Conservation (phyloP, 805 yeast genomes). For the Cyberlindnera veronae region DNA sequence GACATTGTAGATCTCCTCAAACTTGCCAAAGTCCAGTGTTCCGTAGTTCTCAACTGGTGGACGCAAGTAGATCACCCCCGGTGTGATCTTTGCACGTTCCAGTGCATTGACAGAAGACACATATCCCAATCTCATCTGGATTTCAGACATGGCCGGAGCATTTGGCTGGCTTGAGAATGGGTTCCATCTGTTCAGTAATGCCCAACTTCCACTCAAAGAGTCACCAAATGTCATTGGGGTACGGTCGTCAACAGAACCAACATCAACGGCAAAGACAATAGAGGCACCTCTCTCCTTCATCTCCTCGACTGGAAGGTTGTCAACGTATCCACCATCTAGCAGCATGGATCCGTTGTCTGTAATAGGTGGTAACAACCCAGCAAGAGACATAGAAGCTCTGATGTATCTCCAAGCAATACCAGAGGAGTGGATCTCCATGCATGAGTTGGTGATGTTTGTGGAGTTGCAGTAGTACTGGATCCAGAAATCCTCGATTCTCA, state of each 20-base stretch:
- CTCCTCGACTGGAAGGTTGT: constrained; percentile 86
- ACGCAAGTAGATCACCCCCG: constrained; percentile 82
- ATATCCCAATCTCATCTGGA: constrained; percentile 88
- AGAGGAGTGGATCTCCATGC: constrained; percentile 88
- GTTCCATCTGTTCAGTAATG: constrained; percentile 78
- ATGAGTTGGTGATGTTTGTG: constrained; percentile 89
- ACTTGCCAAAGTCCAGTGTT: constrained; percentile 87
- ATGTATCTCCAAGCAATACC: constrained; percentile 96
- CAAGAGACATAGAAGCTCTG: constrained; percentile 94
- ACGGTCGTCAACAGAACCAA: constrained; percentile 90
- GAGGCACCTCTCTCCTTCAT: constrained; percentile 90
- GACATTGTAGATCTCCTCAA: constrained; percentile 81
- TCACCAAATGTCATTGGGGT: constrained; percentile 91
- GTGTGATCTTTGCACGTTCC: constrained; percentile 77
- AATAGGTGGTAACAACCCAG: constrained; percentile 87
- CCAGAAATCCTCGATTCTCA: constrained; percentile 96
- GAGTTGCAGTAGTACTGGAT: constrained; percentile 83
- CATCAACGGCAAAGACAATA: constrained; percentile 88
- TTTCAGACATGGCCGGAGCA: constrained; percentile 92
- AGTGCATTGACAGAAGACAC: constrained; percentile 93
- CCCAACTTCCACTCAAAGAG: constrained; percentile 91
- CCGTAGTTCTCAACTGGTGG: constrained; percentile 94
- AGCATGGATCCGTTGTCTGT: constrained; percentile 90
- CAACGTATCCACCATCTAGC: constrained; percentile 94
- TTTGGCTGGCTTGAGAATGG: constrained; percentile 85